phyloP scores from a whole-genome alignment of 2,329 filamentous ascomycete genomes.

The Penicillium sp. region DNA sequence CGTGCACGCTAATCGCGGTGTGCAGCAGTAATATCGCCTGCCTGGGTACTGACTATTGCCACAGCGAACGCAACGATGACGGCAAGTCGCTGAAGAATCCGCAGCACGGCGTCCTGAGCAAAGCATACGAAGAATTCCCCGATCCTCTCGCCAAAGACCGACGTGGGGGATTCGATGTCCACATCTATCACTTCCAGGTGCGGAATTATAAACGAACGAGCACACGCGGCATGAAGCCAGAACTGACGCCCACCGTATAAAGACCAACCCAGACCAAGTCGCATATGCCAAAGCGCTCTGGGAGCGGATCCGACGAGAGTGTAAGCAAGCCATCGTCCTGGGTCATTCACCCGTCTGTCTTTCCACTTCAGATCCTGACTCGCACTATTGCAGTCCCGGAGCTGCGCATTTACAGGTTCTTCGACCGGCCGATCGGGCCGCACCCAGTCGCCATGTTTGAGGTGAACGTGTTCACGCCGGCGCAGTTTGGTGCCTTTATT shows the following conservation, averaged over 20 bases:
- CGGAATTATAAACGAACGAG: too few relatives aligned
- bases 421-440: slow-evolving; percentile 73
- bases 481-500: slow-evolving; percentile 84
- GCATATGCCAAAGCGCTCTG: slow-evolving; percentile 70
- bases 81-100: slow-evolving; percentile 75
- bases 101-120: slow-evolving; percentile 58
- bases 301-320: slow-evolving; percentile 77
- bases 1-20: too few relatives aligned
- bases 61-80: slow-evolving; percentile 61
- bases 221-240: too few relatives aligned
- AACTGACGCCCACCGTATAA: slow-evolving; percentile 6
- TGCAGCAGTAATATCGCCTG: too few relatives aligned
- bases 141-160: slow-evolving; percentile 64
- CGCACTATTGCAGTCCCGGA: slow-evolving; percentile 65
- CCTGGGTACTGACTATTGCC: not conserved
- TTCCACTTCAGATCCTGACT: not conserved
- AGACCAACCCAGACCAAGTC: slow-evolving; percentile 59
- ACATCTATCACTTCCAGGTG: slow-evolving; percentile 74
- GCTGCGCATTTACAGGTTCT: slow-evolving; percentile 74
- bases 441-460: slow-evolving; percentile 89
- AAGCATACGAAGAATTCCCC: slow-evolving; percentile 67
- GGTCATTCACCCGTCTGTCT: too few relatives aligned
- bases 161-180: slow-evolving; percentile 77
- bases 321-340: too few relatives aligned
- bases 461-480: slow-evolving; percentile 80